A percentile compares a stretch with the other conserved stretches of the same genome.
Evolutionary conservation across 1,139 yeast species (phyloP).

Genomic region (Pichia sp.): DNA sequence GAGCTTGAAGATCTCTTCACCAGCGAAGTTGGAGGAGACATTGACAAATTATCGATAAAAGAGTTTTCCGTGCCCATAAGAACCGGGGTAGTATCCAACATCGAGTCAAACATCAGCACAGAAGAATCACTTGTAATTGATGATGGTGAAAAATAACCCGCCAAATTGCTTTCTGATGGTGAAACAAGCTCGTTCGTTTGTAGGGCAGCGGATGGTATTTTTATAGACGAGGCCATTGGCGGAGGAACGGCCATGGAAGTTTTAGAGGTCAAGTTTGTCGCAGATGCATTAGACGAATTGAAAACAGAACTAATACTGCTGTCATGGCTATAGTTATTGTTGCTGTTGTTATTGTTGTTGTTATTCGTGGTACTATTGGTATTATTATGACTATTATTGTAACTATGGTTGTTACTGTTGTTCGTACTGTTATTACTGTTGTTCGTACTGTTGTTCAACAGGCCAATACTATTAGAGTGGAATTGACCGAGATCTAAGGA

Average conservation of each 20-base stretch:
- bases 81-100: conserved; percentile 5
- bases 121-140: conserved; percentile 17
- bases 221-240: not conserved
- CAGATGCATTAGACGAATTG: conserved; percentile 2
- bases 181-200: not conserved
- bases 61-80: not conserved
- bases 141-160: conserved; percentile 12
- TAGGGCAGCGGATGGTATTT: not conserved
- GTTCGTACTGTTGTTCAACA: conserved; percentile 3
- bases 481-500: conserved; percentile 28
- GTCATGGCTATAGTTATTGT: not conserved
- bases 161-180: not conserved
- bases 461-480: conserved; percentile 27
- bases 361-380: not conserved
- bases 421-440: not conserved
- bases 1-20: conserved; percentile 9
- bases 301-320: conserved; percentile 4
- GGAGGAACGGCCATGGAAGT: not conserved
- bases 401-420: not conserved
- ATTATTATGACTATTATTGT: not conserved
- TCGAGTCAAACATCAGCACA: conserved; percentile 6
- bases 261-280: not conserved
- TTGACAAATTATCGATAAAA: conserved; percentile 3
- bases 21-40: conserved; percentile 9
- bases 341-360: not conserved